These are phyloP conservation scores for Solanum lignicaule DNA, from an alignment of 257 asterid genomes.

Conservation along the genomic window DNA sequence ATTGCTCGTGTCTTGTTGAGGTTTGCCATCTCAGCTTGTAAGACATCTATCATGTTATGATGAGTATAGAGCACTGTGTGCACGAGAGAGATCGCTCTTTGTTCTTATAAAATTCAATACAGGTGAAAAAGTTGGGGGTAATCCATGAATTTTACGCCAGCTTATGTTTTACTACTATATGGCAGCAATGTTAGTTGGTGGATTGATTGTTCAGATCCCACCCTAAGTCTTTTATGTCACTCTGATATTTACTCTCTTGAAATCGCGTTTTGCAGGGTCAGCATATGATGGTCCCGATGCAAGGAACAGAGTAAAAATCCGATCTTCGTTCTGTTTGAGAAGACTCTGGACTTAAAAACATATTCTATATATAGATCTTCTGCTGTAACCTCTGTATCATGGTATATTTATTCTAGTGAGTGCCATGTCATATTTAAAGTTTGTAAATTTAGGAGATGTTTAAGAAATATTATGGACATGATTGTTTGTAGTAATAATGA, in stretches of 20 bases:
- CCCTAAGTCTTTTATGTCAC: background rate
- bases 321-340: slow-evolving; percentile 5
- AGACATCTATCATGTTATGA: background rate
- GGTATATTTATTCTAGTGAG: slow-evolving; percentile 3
- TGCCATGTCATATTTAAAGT: slow-evolving; percentile 9
- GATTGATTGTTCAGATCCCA: background rate
- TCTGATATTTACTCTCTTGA: background rate
- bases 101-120: background rate
- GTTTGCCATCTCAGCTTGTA: background rate
- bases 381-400: slow-evolving; percentile 13
- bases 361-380: slow-evolving; percentile 7
- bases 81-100: background rate
- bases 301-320: slow-evolving; percentile 34
- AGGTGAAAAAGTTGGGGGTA: background rate
- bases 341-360: slow-evolving; percentile 1
- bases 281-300: slow-evolving; percentile 54
- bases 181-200: background rate
- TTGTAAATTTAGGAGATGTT: slow-evolving; percentile 21
- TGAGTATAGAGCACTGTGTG: background rate
- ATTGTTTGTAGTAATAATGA: slow-evolving; percentile 1
- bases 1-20: background rate
- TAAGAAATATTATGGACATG: background rate
- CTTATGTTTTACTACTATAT: background rate
- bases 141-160: background rate
- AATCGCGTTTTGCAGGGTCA: slow-evolving; percentile 31